Evolutionary conservation across 2,329 filamentous ascomycete species (phyloP), one percentile per base, ranked within the genome.

Genomic region (Mariannaea elegans): DNA sequence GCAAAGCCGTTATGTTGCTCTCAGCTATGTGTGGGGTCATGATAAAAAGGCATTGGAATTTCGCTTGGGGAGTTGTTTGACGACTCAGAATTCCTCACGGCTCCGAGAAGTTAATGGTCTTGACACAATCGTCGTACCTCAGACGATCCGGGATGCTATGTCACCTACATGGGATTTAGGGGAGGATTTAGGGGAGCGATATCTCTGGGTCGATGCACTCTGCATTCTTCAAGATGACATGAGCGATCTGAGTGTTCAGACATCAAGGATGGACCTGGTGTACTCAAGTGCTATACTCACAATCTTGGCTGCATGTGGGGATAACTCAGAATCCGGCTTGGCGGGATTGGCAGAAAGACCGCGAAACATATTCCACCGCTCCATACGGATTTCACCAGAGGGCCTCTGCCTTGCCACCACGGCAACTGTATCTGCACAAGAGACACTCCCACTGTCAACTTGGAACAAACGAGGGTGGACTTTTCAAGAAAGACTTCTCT

Each of bases 171-270:
- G n/a, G n/a, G n/a, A n/a, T n/a, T n/a, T n/a, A n/a, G n/a, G n/a
- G n/a, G 7, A n/a, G 0, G 14, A 52, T 9, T 16, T 52, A 2
- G 49, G 9, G 14, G 49, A 52, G 19, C 39, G 53, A 2, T 64
- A 45, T 7, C 21, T 65, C 2, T 65, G 63, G 64, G 57, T 65
- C 13, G 64, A 65, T n/a, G 63, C 64, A 2, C 9, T 66, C 0
- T 66, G 64, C 2, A 66, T 66, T 1, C 39, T 62, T 2, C 57
- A 66, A 27, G 61, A 66, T 9, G 63, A 66, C 27, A 6, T 44
- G 18, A 23, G 29, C 12, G 49, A 52, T 21, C 14, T 52, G 38
- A 19, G 36, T 21, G 7, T 32, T 4, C 49, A 52, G 24, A 52
- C 49, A 19, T 44, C 49, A 4, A n/a, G 57, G 2, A 65, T 64